phyloP scores from a whole-genome alignment of 805 yeast species.

The Wickerhamomyces alni region DNA sequence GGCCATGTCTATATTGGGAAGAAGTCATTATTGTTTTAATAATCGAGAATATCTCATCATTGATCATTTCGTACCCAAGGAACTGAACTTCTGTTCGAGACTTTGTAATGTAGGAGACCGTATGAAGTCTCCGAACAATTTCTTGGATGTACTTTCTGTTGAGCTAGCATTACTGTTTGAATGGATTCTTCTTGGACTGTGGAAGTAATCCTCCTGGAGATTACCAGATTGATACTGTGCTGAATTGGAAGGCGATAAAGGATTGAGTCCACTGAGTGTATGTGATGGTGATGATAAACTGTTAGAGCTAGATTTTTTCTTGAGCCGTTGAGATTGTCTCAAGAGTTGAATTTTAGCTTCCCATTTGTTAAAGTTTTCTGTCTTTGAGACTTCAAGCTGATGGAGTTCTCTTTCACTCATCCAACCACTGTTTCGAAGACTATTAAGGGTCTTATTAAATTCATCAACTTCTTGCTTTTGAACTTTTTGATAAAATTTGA shows the following conservation, averaged over 20 bases:
- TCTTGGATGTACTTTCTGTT: neutral
- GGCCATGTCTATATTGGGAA: no score
- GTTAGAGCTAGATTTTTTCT: neutral
- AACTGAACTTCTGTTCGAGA: slow-evolving; percentile 6
- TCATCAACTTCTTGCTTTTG: slow-evolving; percentile 16
- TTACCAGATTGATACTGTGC: no score
- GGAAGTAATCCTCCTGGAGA: neutral
- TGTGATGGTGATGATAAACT: neutral
- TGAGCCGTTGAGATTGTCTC: neutral
- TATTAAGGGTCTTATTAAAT: slow-evolving; percentile 12
- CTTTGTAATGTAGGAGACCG: slow-evolving; percentile 10
- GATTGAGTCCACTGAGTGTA: no score
- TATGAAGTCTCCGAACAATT: neutral
- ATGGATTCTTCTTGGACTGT: neutral
- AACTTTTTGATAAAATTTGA: slow-evolving; percentile 13
- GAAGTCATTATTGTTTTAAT: no score
- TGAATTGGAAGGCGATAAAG: no score
- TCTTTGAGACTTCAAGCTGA: slow-evolving; percentile 13
- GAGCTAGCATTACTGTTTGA: neutral
- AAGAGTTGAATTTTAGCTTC: slow-evolving; percentile 14
- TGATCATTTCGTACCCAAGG: slow-evolving; percentile 1
- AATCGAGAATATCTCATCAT: no score
- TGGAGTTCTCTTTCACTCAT: slow-evolving; percentile 16
- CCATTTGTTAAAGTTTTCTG: slow-evolving; percentile 20
- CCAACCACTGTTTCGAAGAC: slow-evolving; percentile 21